Evolutionary conservation across 192 early-diverging fungal genomes (phyloP), one percentile per base, ranked within the genome.

Genomic region (Thamnidium elegans): DNA sequence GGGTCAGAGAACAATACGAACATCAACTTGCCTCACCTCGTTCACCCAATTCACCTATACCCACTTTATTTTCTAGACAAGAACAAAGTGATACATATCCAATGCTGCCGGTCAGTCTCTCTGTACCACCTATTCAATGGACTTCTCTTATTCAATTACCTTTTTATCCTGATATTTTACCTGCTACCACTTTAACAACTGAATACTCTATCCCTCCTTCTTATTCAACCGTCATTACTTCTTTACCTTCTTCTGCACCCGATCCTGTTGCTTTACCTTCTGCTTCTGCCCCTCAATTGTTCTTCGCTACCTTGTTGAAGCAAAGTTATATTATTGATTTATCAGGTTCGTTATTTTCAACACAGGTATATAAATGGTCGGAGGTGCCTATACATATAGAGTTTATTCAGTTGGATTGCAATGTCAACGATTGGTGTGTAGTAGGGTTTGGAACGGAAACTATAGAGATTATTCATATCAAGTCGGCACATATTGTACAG

Each of bases 281-380:
- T 2, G 61, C 63, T 3, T 23, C 64, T 0, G 71, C 71, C 4
- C 64, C 73, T n/a, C 67, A 70, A 42, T 47, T 75, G 7, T 75
- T 75, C 50, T 64, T 75, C 30, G 73, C 73, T 0, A 75, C 73
- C 0, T 43, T 75, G 1, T 50, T 52, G 20, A 58, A 44, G 36
- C 68, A 70, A 8, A 70, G 67, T n/a, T 69, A 66, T 21, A 66
- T 75, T 1, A 66, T 69, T 36, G 73, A 75, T 50, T n/a, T 66
- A 3, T 56, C 67, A 2, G 73, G 73, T 17, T 17, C 58, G 2
- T 55, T 75, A 15, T 75, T 70, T 48, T 66, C 68, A 15, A 69
- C 67, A 3, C 65, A 67, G 6, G 54, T 51, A 7, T 70, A 65
- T 23, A 34, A 44, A 10, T 75, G 73, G 73, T 42, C 45, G 6